A percentile compares a stretch with the other conserved stretches of the same genome.
Evolutionary conservation across 768 basidiomycete species (phyloP).

Genomic region (Lactarius sp.): DNA sequence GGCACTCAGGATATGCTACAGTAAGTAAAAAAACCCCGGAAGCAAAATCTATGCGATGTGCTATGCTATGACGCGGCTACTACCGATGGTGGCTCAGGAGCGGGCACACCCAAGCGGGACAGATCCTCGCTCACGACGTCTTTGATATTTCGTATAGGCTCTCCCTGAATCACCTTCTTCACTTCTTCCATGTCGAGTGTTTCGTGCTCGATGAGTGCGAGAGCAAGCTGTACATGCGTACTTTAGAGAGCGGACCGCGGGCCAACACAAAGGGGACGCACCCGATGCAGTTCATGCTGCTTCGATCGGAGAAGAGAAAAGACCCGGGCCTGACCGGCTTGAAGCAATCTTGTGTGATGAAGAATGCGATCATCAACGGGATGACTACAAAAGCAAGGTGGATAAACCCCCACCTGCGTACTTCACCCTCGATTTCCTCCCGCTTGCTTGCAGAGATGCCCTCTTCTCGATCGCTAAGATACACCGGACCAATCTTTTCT

Average conservation of each 20-base stretch:
- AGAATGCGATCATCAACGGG: neutral
- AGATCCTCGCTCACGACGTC: slow-evolving; percentile 61
- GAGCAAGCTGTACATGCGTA: slow-evolving; percentile 58
- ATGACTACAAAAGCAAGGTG: neutral
- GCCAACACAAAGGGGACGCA: slow-evolving; percentile 33
- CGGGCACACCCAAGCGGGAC: slow-evolving; percentile 11
- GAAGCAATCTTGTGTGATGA: slow-evolving; percentile 28
- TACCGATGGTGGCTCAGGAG: slow-evolving; percentile 9
- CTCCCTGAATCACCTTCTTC: slow-evolving; percentile 75
- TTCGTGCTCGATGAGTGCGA: slow-evolving; percentile 92
- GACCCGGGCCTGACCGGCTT: slow-evolving; percentile 64
- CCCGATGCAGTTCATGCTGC: slow-evolving; percentile 72
- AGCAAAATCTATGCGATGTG: slow-evolving; percentile 6
- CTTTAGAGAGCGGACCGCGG: neutral
- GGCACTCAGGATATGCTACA: slow-evolving; percentile 8
- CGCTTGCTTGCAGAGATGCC: slow-evolving; percentile 68
- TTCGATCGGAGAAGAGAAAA: slow-evolving; percentile 56
- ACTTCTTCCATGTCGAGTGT: slow-evolving; percentile 88
- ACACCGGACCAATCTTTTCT: slow-evolving; percentile 74
- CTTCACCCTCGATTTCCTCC: slow-evolving; percentile 85
- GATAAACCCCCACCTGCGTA: slow-evolving; percentile 56
- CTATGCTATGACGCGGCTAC: slow-evolving; percentile 18
- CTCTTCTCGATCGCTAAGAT: slow-evolving; percentile 67
- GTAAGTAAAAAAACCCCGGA: neutral
- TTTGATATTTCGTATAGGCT: slow-evolving; percentile 65